phyloP scores from a whole-genome alignment of 768 basidiomycete species.

The Harrya chromipes region DNA sequence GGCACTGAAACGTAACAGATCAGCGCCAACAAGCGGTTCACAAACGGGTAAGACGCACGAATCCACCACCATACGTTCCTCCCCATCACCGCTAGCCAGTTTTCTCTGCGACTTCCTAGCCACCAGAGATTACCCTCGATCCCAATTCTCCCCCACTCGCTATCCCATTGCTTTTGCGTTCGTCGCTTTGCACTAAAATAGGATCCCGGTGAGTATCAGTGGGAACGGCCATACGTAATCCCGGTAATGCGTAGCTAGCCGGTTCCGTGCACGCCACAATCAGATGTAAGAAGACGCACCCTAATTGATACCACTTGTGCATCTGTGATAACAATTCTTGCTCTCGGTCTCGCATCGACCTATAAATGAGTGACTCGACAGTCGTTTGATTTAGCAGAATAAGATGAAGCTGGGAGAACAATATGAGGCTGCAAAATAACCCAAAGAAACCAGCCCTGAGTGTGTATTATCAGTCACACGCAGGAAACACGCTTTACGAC shows the following conservation, averaged over 20 bases:
- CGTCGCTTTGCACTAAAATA: conserved; percentile 47
- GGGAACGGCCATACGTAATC: neutral
- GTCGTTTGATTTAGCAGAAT: conserved; percentile 69
- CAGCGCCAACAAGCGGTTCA: neutral
- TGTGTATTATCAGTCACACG: conserved; percentile 6
- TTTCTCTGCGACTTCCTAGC: conserved; percentile 55
- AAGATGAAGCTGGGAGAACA: conserved; percentile 56
- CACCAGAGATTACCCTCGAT: conserved; percentile 89
- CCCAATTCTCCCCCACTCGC: conserved; percentile 75
- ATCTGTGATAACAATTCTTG: conserved; percentile 44
- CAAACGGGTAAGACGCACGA: conserved; percentile 47
- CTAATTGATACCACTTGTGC: conserved; percentile 51
- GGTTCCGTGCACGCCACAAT: neutral
- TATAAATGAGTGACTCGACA: conserved; percentile 67
- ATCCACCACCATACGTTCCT: conserved; percentile 66
- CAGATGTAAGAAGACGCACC: conserved; percentile 38
- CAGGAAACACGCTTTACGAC: neutral
- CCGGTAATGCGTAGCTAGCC: neutral
- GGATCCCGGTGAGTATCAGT: neutral
- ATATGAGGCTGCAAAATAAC: conserved; percentile 62
- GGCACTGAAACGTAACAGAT: conserved; percentile 33
- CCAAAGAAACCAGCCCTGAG: conserved; percentile 66
- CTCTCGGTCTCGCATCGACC: conserved; percentile 66
- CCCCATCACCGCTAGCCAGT: conserved; percentile 88
- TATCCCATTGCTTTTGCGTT: conserved; percentile 56